Evolutionary conservation across 1,284 basidiomycete genomes (phyloP).

Genomic region (Kalmanozyma brasiliensis): DNA sequence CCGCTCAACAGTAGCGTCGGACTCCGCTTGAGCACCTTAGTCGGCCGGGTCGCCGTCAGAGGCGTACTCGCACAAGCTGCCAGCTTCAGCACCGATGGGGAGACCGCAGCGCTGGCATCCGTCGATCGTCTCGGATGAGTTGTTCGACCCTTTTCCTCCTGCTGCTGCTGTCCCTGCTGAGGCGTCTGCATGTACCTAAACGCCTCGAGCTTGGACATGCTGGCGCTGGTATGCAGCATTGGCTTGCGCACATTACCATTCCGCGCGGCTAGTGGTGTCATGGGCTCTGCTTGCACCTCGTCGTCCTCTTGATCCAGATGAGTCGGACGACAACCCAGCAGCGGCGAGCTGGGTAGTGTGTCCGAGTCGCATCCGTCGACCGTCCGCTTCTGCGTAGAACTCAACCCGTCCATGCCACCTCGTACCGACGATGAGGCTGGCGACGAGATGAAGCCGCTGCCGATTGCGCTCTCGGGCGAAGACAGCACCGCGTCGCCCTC

Average conservation of each 20-base stretch:
- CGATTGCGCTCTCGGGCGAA: slow-evolving; percentile 25
- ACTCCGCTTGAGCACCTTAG: slow-evolving; percentile 26
- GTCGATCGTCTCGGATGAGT: slow-evolving; percentile 12
- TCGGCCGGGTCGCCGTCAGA: slow-evolving; percentile 2
- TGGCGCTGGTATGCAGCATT: slow-evolving; percentile 24
- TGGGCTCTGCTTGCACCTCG: slow-evolving; percentile 12
- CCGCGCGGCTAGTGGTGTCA: slow-evolving; percentile 19
- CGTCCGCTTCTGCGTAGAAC: neutral
- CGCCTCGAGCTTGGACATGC: slow-evolving; percentile 43
- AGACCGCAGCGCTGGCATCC: neutral
- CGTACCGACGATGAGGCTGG: slow-evolving; percentile 37
- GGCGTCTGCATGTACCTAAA: slow-evolving; percentile 28
- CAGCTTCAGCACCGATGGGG: slow-evolving; percentile 26
- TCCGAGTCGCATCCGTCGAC: slow-evolving; percentile 11
- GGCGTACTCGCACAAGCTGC: slow-evolving; percentile 5
- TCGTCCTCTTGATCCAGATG: slow-evolving; percentile 9
- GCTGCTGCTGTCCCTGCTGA: slow-evolving; percentile 1
- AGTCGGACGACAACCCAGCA: slow-evolving; percentile 2
- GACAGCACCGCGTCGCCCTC: slow-evolving; percentile 9
- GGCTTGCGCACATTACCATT: slow-evolving; percentile 7
- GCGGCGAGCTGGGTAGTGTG: slow-evolving; percentile 21
- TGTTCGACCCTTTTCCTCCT: neutral
- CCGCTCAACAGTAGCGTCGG: slow-evolving; percentile 24
- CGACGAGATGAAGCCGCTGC: slow-evolving; percentile 44
- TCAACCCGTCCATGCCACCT: slow-evolving; percentile 2